Base-by-base conservation (phyloP, 2,329 filamentous ascomycete species). In the Fusarium transvaalense region DNA sequence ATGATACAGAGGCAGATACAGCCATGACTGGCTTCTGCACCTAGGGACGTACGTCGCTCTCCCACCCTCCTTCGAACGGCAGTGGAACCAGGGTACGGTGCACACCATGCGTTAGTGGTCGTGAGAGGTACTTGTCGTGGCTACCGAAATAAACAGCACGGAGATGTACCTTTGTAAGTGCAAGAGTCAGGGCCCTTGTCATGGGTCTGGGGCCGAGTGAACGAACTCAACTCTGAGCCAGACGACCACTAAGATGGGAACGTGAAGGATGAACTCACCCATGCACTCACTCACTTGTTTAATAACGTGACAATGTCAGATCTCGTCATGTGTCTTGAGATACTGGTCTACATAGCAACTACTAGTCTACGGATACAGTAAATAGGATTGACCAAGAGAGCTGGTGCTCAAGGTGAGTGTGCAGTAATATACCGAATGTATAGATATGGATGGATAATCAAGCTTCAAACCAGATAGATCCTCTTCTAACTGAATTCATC, bases 151-250 rank as follows among this genome's bases (percentile, higher is more conserved):
- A 25, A 25, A 17, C 32, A 35, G 31, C 8, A 35, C 12, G 25
- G 31, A 23, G 23, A 50, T 27, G 46, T 50, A 50, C 23, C 46
- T 50, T 27, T 37, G 23, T 19, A 38, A 50, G 23, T 48, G 57
- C 65, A 69, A 68, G 66, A 68, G 66, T 68, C 66, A 68, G 46
- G 66, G 69, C 61, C 66, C 66, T 69, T 68, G 66, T 68, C 66
- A 34, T 46, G 48, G 31, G 64, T 53, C 64, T 68, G 59, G 64
- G 64, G 59, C 64, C 56, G 34, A 53, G 59, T 51, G 61, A 68
- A 66, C 27, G 61, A 68, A 68, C 66, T 68, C 66, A 68, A 68
- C 61, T 69, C 66, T 68, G 66, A 68, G 66, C 66, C 66, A 68
- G 61, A 39, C 35, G 37, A 61, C 31, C 35, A 66, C 60, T 23